A percentile compares a stretch with the other conserved stretches of the same genome.
These are phyloP conservation scores for Mycena olivaceomarginata DNA, from an alignment of 768 basidiomycete genomes.

Conservation along the genomic window DNA sequence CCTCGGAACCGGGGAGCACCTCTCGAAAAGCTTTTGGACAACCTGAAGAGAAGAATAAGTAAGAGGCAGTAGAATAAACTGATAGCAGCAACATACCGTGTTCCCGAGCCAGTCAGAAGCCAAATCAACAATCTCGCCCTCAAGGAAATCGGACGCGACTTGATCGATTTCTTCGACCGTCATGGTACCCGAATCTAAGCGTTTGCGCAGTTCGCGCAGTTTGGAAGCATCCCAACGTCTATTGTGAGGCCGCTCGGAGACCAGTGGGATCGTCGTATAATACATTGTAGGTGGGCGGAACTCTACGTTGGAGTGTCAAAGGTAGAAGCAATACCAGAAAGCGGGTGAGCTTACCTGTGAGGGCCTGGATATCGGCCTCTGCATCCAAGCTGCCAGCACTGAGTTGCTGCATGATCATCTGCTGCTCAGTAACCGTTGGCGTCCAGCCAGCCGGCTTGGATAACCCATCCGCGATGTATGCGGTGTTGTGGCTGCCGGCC, in stretches of 20 bases:
- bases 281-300: conserved; percentile 96
- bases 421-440: conserved; percentile 92
- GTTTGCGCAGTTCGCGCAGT: conserved; percentile 94
- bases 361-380: conserved; percentile 89
- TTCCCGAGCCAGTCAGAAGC: conserved; percentile 99
- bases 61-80: conserved; percentile 11
- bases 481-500: conserved; percentile 79
- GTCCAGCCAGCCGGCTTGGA: conserved; percentile 81
- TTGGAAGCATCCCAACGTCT: conserved; percentile 96
- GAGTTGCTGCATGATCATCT: conserved; percentile 97
- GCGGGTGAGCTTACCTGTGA: conserved; percentile 81
- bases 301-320: conserved; percentile 67
- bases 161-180: conserved; percentile 91
- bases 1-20: conserved; percentile 84
- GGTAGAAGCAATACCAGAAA: conserved; percentile 13
- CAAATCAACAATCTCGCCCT: conserved; percentile 95
- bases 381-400: conserved; percentile 85
- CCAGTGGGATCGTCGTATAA: conserved; percentile 95
- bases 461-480: conserved; percentile 72
- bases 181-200: conserved; percentile 93
- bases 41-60: conserved; percentile 68
- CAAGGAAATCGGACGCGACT: conserved; percentile 92
- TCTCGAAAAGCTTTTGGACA: conserved; percentile 98
- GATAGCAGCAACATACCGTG: conserved; percentile 71
- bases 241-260: conserved; percentile 89